Evolutionary conservation across 176 grass and related monocot genomes (phyloP), one percentile per base, ranked within the genome.

Genomic region (Lolium perenne): DNA sequence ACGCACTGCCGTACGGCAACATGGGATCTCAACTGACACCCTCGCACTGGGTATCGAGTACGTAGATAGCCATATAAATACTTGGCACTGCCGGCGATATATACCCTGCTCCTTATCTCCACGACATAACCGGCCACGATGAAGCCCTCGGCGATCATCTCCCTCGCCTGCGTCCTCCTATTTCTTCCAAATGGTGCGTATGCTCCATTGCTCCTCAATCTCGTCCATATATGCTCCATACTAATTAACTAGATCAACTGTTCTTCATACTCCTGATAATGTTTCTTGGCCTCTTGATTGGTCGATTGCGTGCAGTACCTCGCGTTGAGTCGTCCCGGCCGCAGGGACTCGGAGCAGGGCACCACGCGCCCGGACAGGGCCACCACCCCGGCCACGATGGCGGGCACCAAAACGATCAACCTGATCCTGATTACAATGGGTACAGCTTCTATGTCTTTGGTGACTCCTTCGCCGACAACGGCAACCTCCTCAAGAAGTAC

Each of bases 381-480:
- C 40, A 41, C 40, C 40, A 41, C 40, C 40, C 40, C 29, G 64
- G 41, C 40, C 68, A 46, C 18, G 20, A 49, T 10, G 48, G 49
- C 4, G 13, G 13, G 2, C 49, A 51, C 49, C 1, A 46, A 46
- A 7, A 46, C 45, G 45, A 41, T 41, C 40, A 41, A 41, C 6
- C 63, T 49, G 63, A 17, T 29, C 26, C 26, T 29, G 26, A 29
- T 29, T 67, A 67, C 26, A 66, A 18, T 3, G 65, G 65, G 1
- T 38, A 38, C 66, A 70, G 35, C 66, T 50, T 74, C 21, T 74
- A 26, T 11, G 21, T 74, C 9, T 74, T 74, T 46, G 71, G 71
- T 6, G 71, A 74, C 10, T 74, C 71, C 12, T 74, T 74, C 13
- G 71, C 46, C 46, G 46, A 51, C 71, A 74, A 15, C 46, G 71